Percentiles rank a stretch among this genome's conserved stretches.
Conservation (phyloP, 768 basidiomycete genomes). For the Chlorophyllum brunneum region DNA sequence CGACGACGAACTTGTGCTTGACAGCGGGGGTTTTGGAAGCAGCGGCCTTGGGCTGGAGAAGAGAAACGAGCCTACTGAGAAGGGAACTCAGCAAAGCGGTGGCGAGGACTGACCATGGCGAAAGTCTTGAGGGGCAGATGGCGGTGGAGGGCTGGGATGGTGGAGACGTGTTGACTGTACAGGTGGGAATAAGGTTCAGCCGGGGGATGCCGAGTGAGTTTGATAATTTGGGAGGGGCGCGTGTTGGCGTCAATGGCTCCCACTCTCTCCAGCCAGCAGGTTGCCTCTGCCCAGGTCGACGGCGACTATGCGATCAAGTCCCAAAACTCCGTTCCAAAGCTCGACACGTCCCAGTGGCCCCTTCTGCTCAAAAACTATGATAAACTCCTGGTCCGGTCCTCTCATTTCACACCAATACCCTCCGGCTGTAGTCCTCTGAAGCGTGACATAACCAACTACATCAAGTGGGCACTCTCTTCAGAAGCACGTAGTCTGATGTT, state of each 20-base stretch:
- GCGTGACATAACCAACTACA: constrained; percentile 86
- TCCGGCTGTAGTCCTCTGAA: constrained; percentile 92
- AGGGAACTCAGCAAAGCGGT: constrained; percentile 85
- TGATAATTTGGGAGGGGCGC: constrained; percentile 16
- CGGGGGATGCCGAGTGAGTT: constrained; percentile 16
- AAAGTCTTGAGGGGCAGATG: constrained; percentile 19
- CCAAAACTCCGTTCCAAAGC: constrained; percentile 63
- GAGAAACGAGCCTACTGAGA: constrained; percentile 78
- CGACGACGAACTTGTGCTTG: constrained; percentile 74
- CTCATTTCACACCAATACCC: constrained; percentile 98
- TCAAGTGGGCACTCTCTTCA: constrained; percentile 58
- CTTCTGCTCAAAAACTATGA: constrained; percentile 98
- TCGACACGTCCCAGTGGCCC: constrained; percentile 98
- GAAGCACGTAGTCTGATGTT: constrained; percentile 9
- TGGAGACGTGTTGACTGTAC: constrained; percentile 44
- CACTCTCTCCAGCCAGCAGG: constrained; percentile 58
- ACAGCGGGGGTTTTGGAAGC: constrained; percentile 46
- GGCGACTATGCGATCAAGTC: constrained; percentile 84
- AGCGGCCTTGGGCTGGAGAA: constrained; percentile 54
- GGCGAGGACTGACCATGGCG: constrained; percentile 73
- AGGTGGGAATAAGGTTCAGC: constrained; percentile 39
- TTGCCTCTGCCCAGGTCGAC: constrained; percentile 68
- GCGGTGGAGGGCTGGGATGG: constrained; percentile 24
- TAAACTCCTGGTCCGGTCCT: constrained; percentile 89
- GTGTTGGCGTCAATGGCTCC: constrained; percentile 35